phyloP scores from a whole-genome alignment of 352 stramenopile species.

The Salisapilia sapeloensis region DNA sequence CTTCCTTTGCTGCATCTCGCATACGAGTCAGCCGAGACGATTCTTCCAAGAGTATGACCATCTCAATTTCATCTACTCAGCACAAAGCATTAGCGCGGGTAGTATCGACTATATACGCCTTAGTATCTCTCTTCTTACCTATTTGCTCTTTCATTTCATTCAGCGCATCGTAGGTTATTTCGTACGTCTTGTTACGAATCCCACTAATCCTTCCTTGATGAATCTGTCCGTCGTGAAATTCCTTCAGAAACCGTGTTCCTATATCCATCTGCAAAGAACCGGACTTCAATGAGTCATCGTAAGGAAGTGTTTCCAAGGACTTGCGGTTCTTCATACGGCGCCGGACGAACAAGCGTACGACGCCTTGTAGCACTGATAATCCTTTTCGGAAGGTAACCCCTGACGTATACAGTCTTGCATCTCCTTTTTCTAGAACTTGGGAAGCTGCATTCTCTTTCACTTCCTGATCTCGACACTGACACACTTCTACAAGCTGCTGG shows the following conservation, averaged over 20 bases:
- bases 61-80: constrained; percentile 41
- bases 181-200: constrained; percentile 24
- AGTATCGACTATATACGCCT: too few species aligned
- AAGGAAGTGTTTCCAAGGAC: constrained; percentile 1
- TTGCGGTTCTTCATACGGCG: constrained; percentile 19
- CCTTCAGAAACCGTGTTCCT: constrained; percentile 55
- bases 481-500: constrained; percentile 47
- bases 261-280: constrained; percentile 17
- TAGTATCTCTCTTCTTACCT: constrained; percentile 30
- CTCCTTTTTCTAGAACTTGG: constrained; percentile 42
- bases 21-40: constrained; percentile 23
- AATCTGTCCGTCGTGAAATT: constrained; percentile 37
- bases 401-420: constrained; percentile 47
- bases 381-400: constrained; percentile 59
- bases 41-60: constrained; percentile 61
- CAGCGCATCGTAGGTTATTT: constrained; percentile 48
- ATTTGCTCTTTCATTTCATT: constrained; percentile 39
- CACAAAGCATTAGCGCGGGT: too few species aligned
- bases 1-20: constrained; percentile 13
- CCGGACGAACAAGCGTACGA: constrained; percentile 50
- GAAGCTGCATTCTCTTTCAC: constrained; percentile 31
- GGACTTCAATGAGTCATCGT: constrained; percentile 1
- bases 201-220: constrained; percentile 43
- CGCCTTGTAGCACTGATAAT: constrained; percentile 42
- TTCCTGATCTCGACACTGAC: constrained; percentile 18